These are phyloP conservation scores for Domatiomyces catenatus DNA, from an alignment of 2,329 filamentous ascomycete genomes.

Conservation along the genomic window DNA sequence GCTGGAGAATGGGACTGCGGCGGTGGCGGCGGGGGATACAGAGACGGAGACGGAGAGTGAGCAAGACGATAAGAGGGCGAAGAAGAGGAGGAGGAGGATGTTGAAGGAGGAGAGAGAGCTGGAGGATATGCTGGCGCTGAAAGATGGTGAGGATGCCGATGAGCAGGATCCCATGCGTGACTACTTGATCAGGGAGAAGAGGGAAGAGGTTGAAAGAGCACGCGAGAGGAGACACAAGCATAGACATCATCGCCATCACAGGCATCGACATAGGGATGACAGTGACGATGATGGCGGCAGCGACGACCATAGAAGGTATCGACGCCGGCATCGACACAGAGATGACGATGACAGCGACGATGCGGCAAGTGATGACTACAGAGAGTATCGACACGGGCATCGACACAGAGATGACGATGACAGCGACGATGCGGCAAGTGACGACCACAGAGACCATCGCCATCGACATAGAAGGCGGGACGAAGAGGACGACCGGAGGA, in stretches of 20 bases:
- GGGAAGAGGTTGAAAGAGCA: constrained; percentile 66
- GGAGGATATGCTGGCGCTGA: constrained; percentile 46
- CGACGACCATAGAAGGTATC: constrained; percentile 3
- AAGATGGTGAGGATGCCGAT: constrained; percentile 54
- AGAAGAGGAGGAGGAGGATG: constrained; percentile 31
- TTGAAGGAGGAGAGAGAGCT: constrained; percentile 73
- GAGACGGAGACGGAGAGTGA: constrained; percentile 21
- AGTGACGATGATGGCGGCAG: constrained; percentile 1
- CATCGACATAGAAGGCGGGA: background rate
- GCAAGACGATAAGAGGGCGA: constrained; percentile 23
- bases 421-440: background rate
- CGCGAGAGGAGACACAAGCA: constrained; percentile 37
- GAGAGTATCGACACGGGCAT: background rate
- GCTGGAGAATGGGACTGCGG: constrained; percentile 23
- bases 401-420: constrained; percentile 1
- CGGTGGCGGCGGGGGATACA: too few species aligned
- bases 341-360: background rate
- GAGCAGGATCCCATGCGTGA: constrained; percentile 97
- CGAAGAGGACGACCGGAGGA: background rate
- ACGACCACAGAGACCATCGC: background rate
- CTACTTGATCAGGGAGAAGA: constrained; percentile 79
- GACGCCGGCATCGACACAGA: background rate
- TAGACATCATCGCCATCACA: constrained; percentile 21
- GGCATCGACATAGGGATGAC: constrained; percentile 4
- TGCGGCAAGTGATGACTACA: background rate